Evolutionary conservation across 2,329 filamentous ascomycete genomes (phyloP).

Genomic region (Phaeomoniella chlamydospora): DNA sequence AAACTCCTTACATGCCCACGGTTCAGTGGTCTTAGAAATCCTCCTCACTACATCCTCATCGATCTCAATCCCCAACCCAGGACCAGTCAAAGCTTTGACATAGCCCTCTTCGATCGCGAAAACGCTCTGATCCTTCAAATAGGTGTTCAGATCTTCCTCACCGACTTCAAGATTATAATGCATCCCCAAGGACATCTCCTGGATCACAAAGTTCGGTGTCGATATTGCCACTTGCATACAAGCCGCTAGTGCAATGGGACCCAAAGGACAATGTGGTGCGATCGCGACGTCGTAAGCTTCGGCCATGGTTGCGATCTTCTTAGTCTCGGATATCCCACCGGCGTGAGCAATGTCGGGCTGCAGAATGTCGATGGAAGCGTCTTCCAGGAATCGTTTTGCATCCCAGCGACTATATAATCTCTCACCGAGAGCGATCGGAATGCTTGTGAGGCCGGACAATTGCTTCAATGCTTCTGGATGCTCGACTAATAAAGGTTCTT

Average conservation of each 20-base stretch:
- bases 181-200: slow-evolving; percentile 66
- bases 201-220: slow-evolving; percentile 51
- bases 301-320: slow-evolving; percentile 51
- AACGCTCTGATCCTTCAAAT: slow-evolving; percentile 48
- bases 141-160: slow-evolving; percentile 50
- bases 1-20: slow-evolving; percentile 55
- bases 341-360: slow-evolving; percentile 57
- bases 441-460: slow-evolving; percentile 37
- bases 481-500: slow-evolving; percentile 55
- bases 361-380: slow-evolving; percentile 50
- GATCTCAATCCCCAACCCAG: slow-evolving; percentile 55
- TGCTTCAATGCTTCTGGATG: slow-evolving; percentile 49
- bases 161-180: slow-evolving; percentile 57
- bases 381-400: slow-evolving; percentile 52
- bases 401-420: slow-evolving; percentile 58
- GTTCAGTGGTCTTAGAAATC: slow-evolving; percentile 40
- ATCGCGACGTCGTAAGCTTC: slow-evolving; percentile 58
- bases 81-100: slow-evolving; percentile 41
- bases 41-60: slow-evolving; percentile 54
- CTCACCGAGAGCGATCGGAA: slow-evolving; percentile 57
- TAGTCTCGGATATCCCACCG: slow-evolving; percentile 55
- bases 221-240: slow-evolving; percentile 48
- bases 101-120: slow-evolving; percentile 55
- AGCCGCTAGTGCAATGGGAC: slow-evolving; percentile 56
- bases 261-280: slow-evolving; percentile 57